Percentiles rank a stretch among this genome's conserved stretches.
Evolutionary conservation across 805 yeast species (phyloP).

Genomic region (Candida cerambycidarum): DNA sequence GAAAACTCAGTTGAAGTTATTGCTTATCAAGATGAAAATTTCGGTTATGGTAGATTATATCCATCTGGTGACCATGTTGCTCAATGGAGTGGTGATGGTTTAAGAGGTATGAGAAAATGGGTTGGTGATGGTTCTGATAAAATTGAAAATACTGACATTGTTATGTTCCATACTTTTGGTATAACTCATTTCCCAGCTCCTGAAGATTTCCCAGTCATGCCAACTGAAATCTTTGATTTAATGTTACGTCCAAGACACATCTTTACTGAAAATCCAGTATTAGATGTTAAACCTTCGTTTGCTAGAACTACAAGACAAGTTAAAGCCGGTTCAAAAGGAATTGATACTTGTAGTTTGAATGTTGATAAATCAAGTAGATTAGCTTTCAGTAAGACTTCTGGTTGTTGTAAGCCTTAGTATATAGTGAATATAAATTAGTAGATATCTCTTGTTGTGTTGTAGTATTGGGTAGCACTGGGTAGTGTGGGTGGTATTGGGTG

Average conservation of each 20-base stretch:
- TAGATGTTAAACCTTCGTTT: conserved; percentile 69
- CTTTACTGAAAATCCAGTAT: conserved; percentile 73
- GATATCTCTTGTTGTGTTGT: too few relatives aligned
- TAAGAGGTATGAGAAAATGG: conserved; percentile 68
- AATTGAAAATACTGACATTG: conserved; percentile 67
- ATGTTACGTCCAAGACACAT: conserved; percentile 77
- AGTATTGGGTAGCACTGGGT: too few relatives aligned
- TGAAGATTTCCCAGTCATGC: conserved; percentile 89
- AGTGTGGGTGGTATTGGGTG: too few relatives aligned
- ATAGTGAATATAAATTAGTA: too few relatives aligned
- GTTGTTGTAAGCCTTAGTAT: too few relatives aligned
- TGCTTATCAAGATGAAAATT: conserved; percentile 59
- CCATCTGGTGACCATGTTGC: conserved; percentile 82
- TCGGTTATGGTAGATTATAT: conserved; percentile 59
- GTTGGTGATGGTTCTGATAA: conserved; percentile 58
- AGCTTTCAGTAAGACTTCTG: conserved; percentile 33
- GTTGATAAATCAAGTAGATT: conserved; percentile 41
- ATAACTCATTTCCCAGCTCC: conserved; percentile 86
- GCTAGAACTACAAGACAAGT: conserved; percentile 43
- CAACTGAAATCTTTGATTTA: conserved; percentile 76
- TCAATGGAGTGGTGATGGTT: conserved; percentile 71
- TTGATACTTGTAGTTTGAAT: conserved; percentile 34
- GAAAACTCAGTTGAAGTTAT: conserved; percentile 64
- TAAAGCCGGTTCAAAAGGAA: conserved; percentile 32
- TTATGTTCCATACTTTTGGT: conserved; percentile 80